A percentile compares a stretch with the other conserved stretches of the same genome.
phyloP scores from a whole-genome alignment of 2,329 filamentous ascomycete genomes.

The Fusarium sp. region DNA sequence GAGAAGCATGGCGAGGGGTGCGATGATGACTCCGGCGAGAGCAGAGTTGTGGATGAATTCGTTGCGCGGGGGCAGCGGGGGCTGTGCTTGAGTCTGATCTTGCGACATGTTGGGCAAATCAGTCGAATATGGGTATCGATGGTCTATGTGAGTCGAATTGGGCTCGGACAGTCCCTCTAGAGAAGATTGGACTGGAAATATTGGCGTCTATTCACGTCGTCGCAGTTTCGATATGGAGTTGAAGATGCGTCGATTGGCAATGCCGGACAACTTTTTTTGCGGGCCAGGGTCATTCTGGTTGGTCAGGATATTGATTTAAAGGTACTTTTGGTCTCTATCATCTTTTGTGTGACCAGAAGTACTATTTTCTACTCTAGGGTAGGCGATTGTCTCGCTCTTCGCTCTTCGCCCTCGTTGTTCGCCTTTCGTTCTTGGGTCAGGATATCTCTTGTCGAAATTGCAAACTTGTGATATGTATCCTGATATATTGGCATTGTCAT shows the following conservation, averaged over 20 bases:
- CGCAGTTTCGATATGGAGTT: constrained; percentile 13
- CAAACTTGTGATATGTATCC: background rate
- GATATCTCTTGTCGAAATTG: background rate
- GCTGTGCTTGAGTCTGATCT: constrained; percentile 39
- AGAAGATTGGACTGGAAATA: background rate
- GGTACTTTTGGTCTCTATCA: constrained; percentile 1
- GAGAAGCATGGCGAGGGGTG: constrained; percentile 61
- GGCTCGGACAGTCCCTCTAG: background rate
- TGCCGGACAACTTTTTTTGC: constrained; percentile 28
- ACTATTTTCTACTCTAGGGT: background rate
- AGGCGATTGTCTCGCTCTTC: background rate
- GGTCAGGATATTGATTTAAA: background rate
- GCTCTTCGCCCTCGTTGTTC: background rate
- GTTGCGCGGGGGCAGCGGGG: constrained; percentile 50
- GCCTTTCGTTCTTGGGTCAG: background rate
- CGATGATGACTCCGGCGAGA: constrained; percentile 60
- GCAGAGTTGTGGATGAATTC: constrained; percentile 61
- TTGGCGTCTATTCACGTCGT: constrained; percentile 9
- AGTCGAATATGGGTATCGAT: background rate
- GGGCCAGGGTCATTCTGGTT: background rate
- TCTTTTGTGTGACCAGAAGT: background rate
- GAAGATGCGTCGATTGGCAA: constrained; percentile 21
- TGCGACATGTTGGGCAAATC: constrained; percentile 44
- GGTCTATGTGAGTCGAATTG: background rate
- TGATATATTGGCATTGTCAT: background rate